A percentile compares a stretch with the other conserved stretches of the same genome.
Conservation (phyloP, 179 eudicot genomes). For the Carnegiea gigantea region DNA sequence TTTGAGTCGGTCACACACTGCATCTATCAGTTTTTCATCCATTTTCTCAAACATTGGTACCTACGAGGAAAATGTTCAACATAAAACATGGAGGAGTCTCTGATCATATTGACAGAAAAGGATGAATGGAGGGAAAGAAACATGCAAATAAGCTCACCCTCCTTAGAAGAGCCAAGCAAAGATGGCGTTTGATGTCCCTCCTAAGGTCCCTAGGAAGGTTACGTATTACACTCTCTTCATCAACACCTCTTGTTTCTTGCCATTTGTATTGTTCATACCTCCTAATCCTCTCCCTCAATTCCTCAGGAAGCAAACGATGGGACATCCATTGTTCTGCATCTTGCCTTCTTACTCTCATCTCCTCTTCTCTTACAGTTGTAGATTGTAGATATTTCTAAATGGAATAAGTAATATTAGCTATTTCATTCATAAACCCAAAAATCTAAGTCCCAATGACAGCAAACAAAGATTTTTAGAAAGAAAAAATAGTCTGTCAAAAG, state of each 20-base stretch:
- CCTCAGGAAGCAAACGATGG: conserved; percentile 54
- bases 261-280: conserved; percentile 67
- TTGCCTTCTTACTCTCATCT: conserved; percentile 56
- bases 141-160: conserved; percentile 35
- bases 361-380: conserved; percentile 51
- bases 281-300: conserved; percentile 46
- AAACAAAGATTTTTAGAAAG: background rate
- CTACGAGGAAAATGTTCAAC: conserved; percentile 24
- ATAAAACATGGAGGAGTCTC: background rate
- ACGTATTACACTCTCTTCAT: conserved; percentile 51
- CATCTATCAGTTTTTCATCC: conserved; percentile 67
- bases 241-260: conserved; percentile 66
- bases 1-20: conserved; percentile 66
- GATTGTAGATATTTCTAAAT: conserved; percentile 55
- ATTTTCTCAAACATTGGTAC: conserved; percentile 66
- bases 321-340: conserved; percentile 74
- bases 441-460: background rate
- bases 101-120: background rate
- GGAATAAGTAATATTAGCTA: background rate
- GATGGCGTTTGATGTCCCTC: conserved; percentile 62
- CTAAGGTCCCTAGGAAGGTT: conserved; percentile 58
- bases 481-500: background rate
- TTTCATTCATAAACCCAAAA: background rate
- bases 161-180: conserved; percentile 52
- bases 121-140: background rate